Evolutionary conservation across 768 basidiomycete species (phyloP).

Genomic region (Tylopilus plumbeoviolaceoides): DNA sequence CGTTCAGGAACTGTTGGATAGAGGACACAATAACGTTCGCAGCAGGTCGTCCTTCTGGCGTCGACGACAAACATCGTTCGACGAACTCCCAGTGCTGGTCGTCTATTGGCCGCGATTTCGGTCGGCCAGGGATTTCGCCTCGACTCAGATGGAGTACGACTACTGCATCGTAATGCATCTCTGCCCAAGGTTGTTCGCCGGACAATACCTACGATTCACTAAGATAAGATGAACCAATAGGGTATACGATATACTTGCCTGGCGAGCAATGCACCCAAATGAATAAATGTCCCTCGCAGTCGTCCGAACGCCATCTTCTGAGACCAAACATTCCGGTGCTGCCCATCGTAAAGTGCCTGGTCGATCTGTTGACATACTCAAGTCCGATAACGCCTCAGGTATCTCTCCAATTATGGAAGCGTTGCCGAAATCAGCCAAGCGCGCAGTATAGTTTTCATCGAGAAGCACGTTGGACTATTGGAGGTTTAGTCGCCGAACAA

Average conservation of each 20-base stretch:
- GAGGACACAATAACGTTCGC: not conserved
- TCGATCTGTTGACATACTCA: constrained; percentile 18
- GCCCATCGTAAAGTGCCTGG: constrained; percentile 39
- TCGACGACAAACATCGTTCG: not conserved
- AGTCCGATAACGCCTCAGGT: not conserved
- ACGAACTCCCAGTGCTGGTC: constrained; percentile 4
- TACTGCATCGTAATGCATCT: not conserved
- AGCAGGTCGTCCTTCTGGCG: not conserved
- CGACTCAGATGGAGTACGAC: too few species aligned
- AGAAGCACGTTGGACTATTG: constrained; percentile 16
- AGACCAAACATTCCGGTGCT: constrained; percentile 27
- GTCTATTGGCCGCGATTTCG: not conserved
- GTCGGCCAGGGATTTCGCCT: not conserved
- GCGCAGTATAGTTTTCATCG: constrained; percentile 26
- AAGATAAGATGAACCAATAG: not conserved
- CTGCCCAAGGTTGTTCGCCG: not conserved
- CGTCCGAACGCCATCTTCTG: constrained; percentile 6
- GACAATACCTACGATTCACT: constrained; percentile 19
- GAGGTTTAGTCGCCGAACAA: not conserved
- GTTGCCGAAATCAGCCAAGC: constrained; percentile 42
- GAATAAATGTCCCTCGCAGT: constrained; percentile 13
- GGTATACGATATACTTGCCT: constrained; percentile 11
- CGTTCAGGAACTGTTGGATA: not conserved
- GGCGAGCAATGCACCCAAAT: constrained; percentile 27
- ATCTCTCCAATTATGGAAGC: constrained; percentile 19